Conservation (phyloP, 352 stramenopile species). For the Phytophthora sojae region DNA sequence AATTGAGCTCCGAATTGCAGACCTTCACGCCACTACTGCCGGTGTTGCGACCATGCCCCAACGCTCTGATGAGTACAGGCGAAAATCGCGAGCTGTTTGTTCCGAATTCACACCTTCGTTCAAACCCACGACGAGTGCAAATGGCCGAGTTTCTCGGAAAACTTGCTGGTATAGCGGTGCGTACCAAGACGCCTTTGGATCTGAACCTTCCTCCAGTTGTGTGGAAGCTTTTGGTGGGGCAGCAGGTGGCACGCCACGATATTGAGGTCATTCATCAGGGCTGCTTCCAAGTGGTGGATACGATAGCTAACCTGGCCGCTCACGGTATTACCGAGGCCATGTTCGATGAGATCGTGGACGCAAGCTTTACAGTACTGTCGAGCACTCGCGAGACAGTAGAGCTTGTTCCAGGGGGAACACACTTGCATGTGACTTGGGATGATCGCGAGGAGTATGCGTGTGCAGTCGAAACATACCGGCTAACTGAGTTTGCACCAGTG, state of each 20-base stretch:
- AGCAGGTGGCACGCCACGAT: conserved; percentile 82
- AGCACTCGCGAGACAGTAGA: conserved; percentile 83
- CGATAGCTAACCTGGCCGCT: conserved; percentile 81
- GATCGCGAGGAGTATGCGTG: conserved; percentile 87
- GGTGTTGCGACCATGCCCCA: conserved; percentile 90
- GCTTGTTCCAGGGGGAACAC: conserved; percentile 77
- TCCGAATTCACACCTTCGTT: conserved; percentile 69
- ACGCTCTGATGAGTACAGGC: conserved; percentile 83
- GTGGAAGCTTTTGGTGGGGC: conserved; percentile 93
- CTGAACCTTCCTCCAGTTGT: conserved; percentile 92
- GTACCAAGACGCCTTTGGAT: conserved; percentile 93
- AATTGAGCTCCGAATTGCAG: conserved; percentile 90
- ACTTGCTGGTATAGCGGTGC: conserved; percentile 93
- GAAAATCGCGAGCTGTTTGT: conserved; percentile 92
- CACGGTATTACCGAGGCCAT: conserved; percentile 85
- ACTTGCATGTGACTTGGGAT: conserved; percentile 91
- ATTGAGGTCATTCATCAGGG: conserved; percentile 85
- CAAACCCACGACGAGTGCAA: conserved; percentile 60
- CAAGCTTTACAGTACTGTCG: conserved; percentile 90
- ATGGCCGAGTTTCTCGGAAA: conserved; percentile 96
- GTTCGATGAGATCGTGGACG: conserved; percentile 93
- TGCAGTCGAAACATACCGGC: conserved; percentile 80
- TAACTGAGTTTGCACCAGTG: conserved; percentile 83
- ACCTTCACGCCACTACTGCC: conserved; percentile 72
- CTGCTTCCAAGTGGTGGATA: conserved; percentile 91